A percentile compares a stretch with the other conserved stretches of the same genome.
These are phyloP conservation scores for Chiua virens DNA, from an alignment of 768 basidiomycete species.

Conservation along the genomic window DNA sequence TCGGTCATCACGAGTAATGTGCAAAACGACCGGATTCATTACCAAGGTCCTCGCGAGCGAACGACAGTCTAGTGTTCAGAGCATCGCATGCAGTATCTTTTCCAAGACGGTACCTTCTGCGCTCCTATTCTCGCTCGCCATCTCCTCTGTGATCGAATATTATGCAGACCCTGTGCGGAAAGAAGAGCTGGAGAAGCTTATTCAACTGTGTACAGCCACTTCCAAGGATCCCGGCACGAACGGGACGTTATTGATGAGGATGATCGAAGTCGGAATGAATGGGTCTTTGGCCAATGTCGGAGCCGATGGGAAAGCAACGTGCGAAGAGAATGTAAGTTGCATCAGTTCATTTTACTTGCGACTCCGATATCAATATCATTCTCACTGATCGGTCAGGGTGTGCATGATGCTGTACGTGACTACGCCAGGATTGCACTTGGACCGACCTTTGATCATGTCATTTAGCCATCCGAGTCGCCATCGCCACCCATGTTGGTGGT, in stretches of 20 bases:
- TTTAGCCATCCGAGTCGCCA: conserved; percentile 10
- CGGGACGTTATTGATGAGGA: conserved; percentile 40
- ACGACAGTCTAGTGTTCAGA: conserved; percentile 17
- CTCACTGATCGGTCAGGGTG: conserved; percentile 28
- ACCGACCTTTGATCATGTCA: background rate
- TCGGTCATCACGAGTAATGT: conserved; percentile 23
- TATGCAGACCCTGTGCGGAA: conserved; percentile 46
- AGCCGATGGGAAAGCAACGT: conserved; percentile 38
- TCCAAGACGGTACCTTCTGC: conserved; percentile 56
- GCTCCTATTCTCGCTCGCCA: conserved; percentile 52
- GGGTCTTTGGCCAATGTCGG: conserved; percentile 18
- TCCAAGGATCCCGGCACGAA: conserved; percentile 20
- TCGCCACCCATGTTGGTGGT: background rate
- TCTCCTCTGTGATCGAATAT: conserved; percentile 60
- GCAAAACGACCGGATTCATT: conserved; percentile 21
- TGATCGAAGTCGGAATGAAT: conserved; percentile 50
- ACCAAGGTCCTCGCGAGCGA: conserved; percentile 9
- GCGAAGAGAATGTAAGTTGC: conserved; percentile 29
- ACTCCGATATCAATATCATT: conserved; percentile 38
- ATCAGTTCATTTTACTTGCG: conserved; percentile 2
- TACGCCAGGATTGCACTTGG: background rate
- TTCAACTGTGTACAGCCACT: conserved; percentile 31
- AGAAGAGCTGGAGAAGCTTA: conserved; percentile 37
- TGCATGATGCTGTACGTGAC: conserved; percentile 41
- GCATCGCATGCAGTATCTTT: conserved; percentile 52